Evolutionary conservation across 2,329 filamentous ascomycete species (phyloP).

Genomic region (Colletotrichum camelliae): DNA sequence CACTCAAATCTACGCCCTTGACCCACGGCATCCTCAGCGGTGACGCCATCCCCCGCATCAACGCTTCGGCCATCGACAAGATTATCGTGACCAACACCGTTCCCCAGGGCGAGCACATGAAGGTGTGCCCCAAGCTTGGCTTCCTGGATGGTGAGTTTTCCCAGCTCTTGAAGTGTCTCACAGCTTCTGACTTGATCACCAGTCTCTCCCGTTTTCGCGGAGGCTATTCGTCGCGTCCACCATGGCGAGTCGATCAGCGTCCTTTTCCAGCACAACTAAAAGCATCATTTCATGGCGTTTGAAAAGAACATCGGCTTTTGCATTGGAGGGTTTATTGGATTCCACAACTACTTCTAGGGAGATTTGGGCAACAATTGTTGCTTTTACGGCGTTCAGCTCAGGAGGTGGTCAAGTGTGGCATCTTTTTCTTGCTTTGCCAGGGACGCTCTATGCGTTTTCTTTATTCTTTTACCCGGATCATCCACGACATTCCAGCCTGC

Average conservation of each 20-base stretch:
- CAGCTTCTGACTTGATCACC: neutral
- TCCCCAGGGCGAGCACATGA: slow-evolving; percentile 80
- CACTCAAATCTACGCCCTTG: slow-evolving; percentile 86
- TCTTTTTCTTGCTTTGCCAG: neutral
- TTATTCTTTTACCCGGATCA: neutral
- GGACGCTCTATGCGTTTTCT: slow-evolving; percentile 19
- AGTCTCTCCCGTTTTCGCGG: slow-evolving; percentile 86
- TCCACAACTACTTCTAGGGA: slow-evolving; percentile 11
- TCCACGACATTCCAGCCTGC: slow-evolving; percentile 11
- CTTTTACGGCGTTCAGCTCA: slow-evolving; percentile 21
- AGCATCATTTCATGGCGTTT: slow-evolving; percentile 19
- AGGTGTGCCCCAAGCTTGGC: slow-evolving; percentile 85
- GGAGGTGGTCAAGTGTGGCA: slow-evolving; percentile 13
- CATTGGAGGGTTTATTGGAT: slow-evolving; percentile 23
- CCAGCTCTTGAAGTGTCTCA: neutral
- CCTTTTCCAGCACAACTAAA: slow-evolving; percentile 62
- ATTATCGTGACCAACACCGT: slow-evolving; percentile 96
- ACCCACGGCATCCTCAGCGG: slow-evolving; percentile 96
- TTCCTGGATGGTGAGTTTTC: slow-evolving; percentile 70
- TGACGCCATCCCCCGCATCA: slow-evolving; percentile 93
- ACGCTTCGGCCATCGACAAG: slow-evolving; percentile 90
- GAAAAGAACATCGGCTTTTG: slow-evolving; percentile 20
- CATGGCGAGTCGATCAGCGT: slow-evolving; percentile 98
- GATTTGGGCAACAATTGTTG: slow-evolving; percentile 8
- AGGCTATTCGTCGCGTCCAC: slow-evolving; percentile 94